Evolutionary conservation across 2,329 filamentous ascomycete species (phyloP).

Genomic region (Magnaporthiopsis rhizophila): DNA sequence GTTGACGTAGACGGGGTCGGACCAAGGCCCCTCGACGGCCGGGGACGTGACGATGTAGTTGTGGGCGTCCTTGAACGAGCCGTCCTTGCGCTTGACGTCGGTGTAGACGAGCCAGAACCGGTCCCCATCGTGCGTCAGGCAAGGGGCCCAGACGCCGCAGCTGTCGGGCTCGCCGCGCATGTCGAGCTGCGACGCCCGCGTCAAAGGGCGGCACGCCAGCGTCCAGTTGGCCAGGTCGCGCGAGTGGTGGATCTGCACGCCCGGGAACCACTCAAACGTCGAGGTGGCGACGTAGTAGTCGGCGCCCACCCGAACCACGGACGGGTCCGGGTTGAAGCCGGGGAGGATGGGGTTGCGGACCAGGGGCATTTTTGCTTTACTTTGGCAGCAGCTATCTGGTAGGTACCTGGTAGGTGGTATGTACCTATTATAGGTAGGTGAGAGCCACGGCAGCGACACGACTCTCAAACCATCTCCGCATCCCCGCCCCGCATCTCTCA

Average conservation of each 20-base stretch:
- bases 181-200: constrained; percentile 41
- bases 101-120: constrained; percentile 56
- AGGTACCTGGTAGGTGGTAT: too few species aligned
- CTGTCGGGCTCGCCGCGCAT: constrained; percentile 41
- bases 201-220: constrained; percentile 37
- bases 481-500: neutral
- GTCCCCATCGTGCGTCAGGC: constrained; percentile 51
- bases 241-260: constrained; percentile 48
- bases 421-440: too few species aligned
- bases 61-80: constrained; percentile 55
- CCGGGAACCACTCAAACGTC: constrained; percentile 48
- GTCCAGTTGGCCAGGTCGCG: constrained; percentile 45
- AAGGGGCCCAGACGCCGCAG: constrained; percentile 58
- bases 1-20: constrained; percentile 50
- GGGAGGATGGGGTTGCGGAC: constrained; percentile 46
- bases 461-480: neutral
- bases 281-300: constrained; percentile 50
- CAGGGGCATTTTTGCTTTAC: constrained; percentile 11
- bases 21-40: constrained; percentile 51
- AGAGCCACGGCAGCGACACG: neutral
- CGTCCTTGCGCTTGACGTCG: constrained; percentile 60
- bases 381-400: too few species aligned
- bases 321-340: constrained; percentile 47
- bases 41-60: constrained; percentile 54
- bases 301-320: constrained; percentile 40